Conservation (phyloP, 257 asterid genomes). For the Solanum chmielewskii region DNA sequence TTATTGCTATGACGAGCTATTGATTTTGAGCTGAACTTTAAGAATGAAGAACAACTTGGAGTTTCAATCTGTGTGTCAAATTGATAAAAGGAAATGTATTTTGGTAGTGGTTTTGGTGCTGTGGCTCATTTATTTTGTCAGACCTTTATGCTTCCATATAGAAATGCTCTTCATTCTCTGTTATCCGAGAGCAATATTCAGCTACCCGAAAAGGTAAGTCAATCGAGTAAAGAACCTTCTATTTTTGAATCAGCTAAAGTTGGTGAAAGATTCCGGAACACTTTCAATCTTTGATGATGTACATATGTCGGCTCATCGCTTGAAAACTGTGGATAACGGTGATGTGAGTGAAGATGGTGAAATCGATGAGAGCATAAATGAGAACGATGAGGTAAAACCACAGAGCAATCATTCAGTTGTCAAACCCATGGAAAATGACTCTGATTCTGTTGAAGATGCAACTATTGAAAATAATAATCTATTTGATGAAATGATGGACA, state of each 20-base stretch:
- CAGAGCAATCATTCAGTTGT: conserved; percentile 13
- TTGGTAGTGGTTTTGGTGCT: too few species aligned
- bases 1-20: too few species aligned
- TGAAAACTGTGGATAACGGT: neutral
- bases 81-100: too few species aligned
- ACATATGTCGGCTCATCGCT: conserved; percentile 12
- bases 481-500: conserved; percentile 18
- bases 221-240: conserved; percentile 10
- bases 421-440: conserved; percentile 24
- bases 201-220: neutral
- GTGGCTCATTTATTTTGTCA: too few species aligned
- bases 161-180: too few species aligned
- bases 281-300: conserved; percentile 13
- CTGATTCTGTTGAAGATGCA: conserved; percentile 65
- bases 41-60: too few species aligned
- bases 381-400: conserved; percentile 7
- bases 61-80: too few species aligned
- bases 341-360: neutral
- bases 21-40: too few species aligned
- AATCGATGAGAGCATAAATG: conserved; percentile 1
- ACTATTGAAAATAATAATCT: conserved; percentile 23
- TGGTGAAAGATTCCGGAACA: conserved; percentile 4
- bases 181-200: neutral
- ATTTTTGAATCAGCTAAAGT: neutral
- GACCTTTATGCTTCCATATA: too few species aligned